Evolutionary conservation across 495 filamentous ascomycete genomes (phyloP), one percentile per base, ranked within the genome.

Genomic region (Hyaloscypha finlandica): DNA sequence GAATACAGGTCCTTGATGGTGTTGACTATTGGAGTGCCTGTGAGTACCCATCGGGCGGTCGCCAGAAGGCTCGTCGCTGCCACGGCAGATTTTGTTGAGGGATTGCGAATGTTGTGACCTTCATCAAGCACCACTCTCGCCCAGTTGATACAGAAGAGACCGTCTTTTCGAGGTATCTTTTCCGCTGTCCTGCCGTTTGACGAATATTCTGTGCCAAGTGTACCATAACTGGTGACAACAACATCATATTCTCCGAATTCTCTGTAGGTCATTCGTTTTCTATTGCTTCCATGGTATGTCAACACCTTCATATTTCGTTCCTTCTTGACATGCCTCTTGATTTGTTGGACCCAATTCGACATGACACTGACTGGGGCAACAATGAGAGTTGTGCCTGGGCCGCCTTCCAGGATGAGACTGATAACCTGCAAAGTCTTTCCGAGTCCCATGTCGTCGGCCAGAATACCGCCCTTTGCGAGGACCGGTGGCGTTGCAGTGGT

Each of bases 381-480:
- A 66, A 97, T 95, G 33, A 97, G 80, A 5, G 93, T 95, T 25
- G 83, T 81, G 16, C 85, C 86, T 22, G 81, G 74, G 4, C 81
- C 83, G 19, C 77, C 81, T 8, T 89, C 84, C 68, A 93, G 76
- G 52, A 97, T 90, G 33, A 96, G 74, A 60, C 91, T 89, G 64
- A 97, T 95, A 48, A 92, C 85, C 75, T 97, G 91, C 8, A 97
- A 82, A 1, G 94, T 97, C 77, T 98, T 97, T 16, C 94, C 94
- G 6, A 97, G 80, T 58, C 94, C 94, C 94, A 97, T 97, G 69
- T 97, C 94, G 75, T 97, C 94, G 30, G 92, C 92, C 14, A 97
- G 80, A 37, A 97, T 91, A 39, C 93, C 94, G 54, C 94, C 94
- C 69, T 88, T 91, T 1, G 90, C 85, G 22, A 97, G 80, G 4